Base-by-base conservation (phyloP, 73 alveolate genomes). In the Symbiodinium pilosum region DNA sequence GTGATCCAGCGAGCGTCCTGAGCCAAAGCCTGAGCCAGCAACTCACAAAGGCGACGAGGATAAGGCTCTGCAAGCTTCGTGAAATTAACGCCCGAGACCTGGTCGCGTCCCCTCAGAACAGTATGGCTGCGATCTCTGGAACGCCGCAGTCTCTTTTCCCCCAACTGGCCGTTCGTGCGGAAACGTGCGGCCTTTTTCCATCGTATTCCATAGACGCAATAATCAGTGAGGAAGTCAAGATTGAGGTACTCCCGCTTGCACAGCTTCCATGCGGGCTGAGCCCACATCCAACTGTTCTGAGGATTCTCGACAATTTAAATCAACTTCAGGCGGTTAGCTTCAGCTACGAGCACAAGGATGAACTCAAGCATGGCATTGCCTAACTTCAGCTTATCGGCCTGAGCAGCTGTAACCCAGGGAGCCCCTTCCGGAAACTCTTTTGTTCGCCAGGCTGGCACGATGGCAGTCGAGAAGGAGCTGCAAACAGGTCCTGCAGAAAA, bases 31-130 rank as follows among this genome's bases (percentile, higher is more conserved):
- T 0, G 71, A 9, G 41, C 93, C 1, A 51, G 41, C 26, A 51
- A 2, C 1, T 0, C 4, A 26, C 56, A 32, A 1, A 86, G 38
- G 0, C 28, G 20, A 2, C 84, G 38, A n/a, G 93, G 93, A 14
- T 86, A 86, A 28, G 83, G 40, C 83, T 86, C 56, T 0, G 93
- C 93, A 4, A 86, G 54, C 56, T 52, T 47, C 1, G 93, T 86
- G 38, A 30, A 86, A 39, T 3, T 32, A 0, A 86, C 83, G n/a
- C 54, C 32, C 6, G 52, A 1, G 1, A 12, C 41, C 0, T 6
- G 14, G 93, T 73, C 52, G 0, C 83, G 9, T 4, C 93, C 93
- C 24, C 93, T 14, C 7, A 86, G 40, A 30, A 54, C 71, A 5
- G 1, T 21, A 12, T 54, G 69, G 3, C 24, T 1, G 12, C 21